Conservation (phyloP, 2,329 filamentous ascomycete genomes). For the Seiridium unicorne region DNA sequence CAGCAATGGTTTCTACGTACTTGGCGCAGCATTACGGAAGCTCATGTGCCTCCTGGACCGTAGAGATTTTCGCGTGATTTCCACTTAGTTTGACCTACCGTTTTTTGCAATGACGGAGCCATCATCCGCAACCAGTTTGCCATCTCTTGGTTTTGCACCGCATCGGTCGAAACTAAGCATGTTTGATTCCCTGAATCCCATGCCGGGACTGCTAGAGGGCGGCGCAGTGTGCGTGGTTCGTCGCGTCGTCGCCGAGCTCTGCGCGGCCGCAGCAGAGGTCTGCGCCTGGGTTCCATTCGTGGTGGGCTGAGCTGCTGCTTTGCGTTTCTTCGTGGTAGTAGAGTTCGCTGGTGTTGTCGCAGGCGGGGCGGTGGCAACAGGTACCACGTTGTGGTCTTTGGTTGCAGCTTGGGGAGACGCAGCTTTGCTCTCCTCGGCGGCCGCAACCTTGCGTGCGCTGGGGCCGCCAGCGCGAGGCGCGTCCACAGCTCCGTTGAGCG, state of each 20-base stretch:
- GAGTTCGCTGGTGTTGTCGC: conserved; percentile 20
- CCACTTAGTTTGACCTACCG: conserved; percentile 57
- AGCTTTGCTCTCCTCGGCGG: conserved; percentile 25
- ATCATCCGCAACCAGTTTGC: conserved; percentile 84
- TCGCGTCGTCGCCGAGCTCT: conserved; percentile 19
- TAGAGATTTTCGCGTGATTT: too few species aligned
- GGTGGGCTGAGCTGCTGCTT: conserved; percentile 56
- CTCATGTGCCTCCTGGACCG: too few species aligned
- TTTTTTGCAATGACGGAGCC: conserved; percentile 81
- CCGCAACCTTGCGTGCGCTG: conserved; percentile 38
- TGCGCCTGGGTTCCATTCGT: conserved; percentile 20
- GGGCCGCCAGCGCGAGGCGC: conserved; percentile 24
- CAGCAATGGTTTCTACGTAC: conserved; percentile 18
- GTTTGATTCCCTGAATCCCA: conserved; percentile 67
- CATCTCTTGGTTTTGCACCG: conserved; percentile 67
- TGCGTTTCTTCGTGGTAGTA: conserved; percentile 74
- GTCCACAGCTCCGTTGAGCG: conserved; percentile 28
- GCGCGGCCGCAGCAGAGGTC: neutral
- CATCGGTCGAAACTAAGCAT: conserved; percentile 84
- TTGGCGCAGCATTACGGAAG: too few species aligned
- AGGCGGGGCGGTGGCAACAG: conserved; percentile 12
- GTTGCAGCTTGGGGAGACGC: conserved; percentile 19
- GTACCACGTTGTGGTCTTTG: conserved; percentile 19
- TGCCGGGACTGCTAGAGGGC: conserved; percentile 11
- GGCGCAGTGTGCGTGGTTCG: conserved; percentile 20